Evolutionary conservation across 371 early-diverging fungal genomes (phyloP), one percentile per base, ranked within the genome.

Genomic region (Vavraia culicis): DNA sequence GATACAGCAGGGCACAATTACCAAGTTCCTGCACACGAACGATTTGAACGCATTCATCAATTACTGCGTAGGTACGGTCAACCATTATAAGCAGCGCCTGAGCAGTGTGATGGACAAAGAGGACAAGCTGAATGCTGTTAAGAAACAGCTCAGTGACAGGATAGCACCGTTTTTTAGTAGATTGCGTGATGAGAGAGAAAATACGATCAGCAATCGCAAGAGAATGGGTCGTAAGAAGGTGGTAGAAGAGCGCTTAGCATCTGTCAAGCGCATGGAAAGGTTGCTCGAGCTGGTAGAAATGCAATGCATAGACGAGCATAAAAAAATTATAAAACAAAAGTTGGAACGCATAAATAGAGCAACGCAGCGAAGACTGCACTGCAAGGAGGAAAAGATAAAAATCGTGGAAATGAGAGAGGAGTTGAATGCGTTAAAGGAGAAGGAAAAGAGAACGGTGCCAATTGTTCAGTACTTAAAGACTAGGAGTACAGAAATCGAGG

Each of bases 71-170:
- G n/a, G n/a, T n/a, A n/a, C n/a, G n/a, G n/a, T n/a, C n/a, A n/a
- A n/a, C n/a, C n/a, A n/a, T n/a, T n/a, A n/a, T n/a, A n/a, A n/a
- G n/a, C n/a, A n/a, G n/a, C n/a, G n/a, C n/a, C n/a, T n/a, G n/a
- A n/a, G n/a, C n/a, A n/a, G n/a, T n/a, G n/a, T 96, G 66, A 77
- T 72, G 4, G 88, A 88, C 63, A 94, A 98, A 67, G 90, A 91
- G 49, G 74, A 77, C 31, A 87, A 87, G 71, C 76, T 93, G 4
- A 79, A 77, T 19, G 88, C 91, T 53, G 88, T 86, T 46, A 77
- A 77, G 19, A 69, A 81, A 73, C 72, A 84, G 31, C 71, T 90
- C 19, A 67, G 75, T n/a, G 79, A 80, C 54, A 85, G 83, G 49
- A 88, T 90, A 59, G 74, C 74, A 8, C 93, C 95, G 8, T 88